These are phyloP conservation scores for Lactarius vividus DNA, from an alignment of 768 basidiomycete genomes.

Conservation along the genomic window DNA sequence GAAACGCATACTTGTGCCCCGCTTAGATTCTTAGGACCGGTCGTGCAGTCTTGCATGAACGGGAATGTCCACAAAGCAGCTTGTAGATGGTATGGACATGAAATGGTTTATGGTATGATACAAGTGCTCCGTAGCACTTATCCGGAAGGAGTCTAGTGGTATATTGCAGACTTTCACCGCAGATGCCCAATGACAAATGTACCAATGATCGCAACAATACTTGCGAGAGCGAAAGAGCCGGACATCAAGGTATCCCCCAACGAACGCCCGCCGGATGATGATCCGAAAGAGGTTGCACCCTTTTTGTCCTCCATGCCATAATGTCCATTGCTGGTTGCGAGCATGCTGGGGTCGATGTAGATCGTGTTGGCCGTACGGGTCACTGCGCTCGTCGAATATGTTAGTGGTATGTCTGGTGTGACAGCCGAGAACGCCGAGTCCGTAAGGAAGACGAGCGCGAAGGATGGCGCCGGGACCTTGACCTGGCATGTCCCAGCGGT, in stretches of 20 bases:
- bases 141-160: background rate
- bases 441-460: conserved; percentile 72
- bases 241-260: background rate
- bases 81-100: background rate
- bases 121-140: background rate
- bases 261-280: conserved; percentile 6
- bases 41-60: background rate
- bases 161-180: background rate
- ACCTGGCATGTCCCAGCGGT: conserved; percentile 53
- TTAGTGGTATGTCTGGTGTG: conserved; percentile 43
- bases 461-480: conserved; percentile 64
- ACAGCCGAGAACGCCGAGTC: conserved; percentile 39
- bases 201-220: background rate
- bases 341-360: conserved; percentile 49
- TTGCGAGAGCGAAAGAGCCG: background rate
- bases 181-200: background rate
- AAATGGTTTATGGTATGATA: background rate
- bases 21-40: background rate
- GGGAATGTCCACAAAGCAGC: background rate
- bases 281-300: conserved; percentile 36
- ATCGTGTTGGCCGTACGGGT: conserved; percentile 55
- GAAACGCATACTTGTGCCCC: background rate
- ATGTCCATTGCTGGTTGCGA: conserved; percentile 67
- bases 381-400: conserved; percentile 48
- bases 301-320: conserved; percentile 35